phyloP scores from a whole-genome alignment of 805 yeast species.

The Dipodascopsis tothii region DNA sequence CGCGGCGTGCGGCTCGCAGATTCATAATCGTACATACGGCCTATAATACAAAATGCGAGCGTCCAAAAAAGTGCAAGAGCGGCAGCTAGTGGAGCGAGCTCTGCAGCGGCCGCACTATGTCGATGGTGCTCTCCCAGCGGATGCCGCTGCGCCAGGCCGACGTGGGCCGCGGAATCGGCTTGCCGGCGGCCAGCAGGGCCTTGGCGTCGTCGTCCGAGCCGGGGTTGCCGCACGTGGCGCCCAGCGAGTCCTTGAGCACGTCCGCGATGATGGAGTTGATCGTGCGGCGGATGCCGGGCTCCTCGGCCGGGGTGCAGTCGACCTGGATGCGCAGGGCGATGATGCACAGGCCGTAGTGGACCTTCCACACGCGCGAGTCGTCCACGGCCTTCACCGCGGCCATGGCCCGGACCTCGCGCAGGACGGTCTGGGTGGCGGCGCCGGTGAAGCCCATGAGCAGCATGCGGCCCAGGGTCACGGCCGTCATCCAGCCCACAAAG shows the following conservation, averaged over 20 bases:
- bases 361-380: constrained; percentile 37
- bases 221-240: constrained; percentile 4
- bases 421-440: constrained; percentile 26
- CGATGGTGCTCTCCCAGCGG: constrained; percentile 22
- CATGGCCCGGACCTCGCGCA: constrained; percentile 23
- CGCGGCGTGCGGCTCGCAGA: no score
- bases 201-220: neutral
- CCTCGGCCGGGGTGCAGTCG: constrained; percentile 31
- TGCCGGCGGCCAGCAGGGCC: neutral
- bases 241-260: constrained; percentile 15
- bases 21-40: no score
- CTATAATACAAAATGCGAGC: no score
- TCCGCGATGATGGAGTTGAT: constrained; percentile 19
- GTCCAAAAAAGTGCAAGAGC: no score
- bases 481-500: constrained; percentile 35
- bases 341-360: constrained; percentile 38
- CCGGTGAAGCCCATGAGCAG: constrained; percentile 39
- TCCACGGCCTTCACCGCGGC: constrained; percentile 29
- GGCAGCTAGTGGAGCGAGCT: no score
- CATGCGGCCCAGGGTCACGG: constrained; percentile 38
- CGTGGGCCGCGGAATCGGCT: neutral
- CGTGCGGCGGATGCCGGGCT: constrained; percentile 28
- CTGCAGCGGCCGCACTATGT: constrained; percentile 7
- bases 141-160: constrained; percentile 10
- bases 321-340: constrained; percentile 33